A percentile compares a stretch with the other conserved stretches of the same genome.
These are phyloP conservation scores for Trichoderma semiorbis DNA, from an alignment of 2,329 filamentous ascomycete genomes.

Conservation along the genomic window DNA sequence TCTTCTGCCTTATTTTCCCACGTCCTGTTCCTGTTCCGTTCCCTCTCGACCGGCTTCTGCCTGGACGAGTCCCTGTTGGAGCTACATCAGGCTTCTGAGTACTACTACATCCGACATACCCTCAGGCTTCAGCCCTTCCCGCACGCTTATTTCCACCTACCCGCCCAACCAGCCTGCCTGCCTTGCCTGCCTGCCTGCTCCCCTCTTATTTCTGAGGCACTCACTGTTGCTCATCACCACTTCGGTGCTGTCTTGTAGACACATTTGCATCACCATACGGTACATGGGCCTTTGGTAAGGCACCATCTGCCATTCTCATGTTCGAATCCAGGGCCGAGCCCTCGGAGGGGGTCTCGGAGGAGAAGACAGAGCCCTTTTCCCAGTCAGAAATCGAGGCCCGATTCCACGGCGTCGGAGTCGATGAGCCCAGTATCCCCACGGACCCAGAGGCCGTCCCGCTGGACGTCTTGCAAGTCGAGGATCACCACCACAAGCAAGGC, in stretches of 20 bases:
- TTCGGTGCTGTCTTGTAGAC: slow-evolving; percentile 2
- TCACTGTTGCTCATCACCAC: background rate
- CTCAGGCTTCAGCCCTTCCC: background rate
- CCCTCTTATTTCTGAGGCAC: background rate
- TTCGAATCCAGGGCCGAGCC: slow-evolving; percentile 41
- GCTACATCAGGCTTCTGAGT: background rate
- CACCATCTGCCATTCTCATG: slow-evolving; percentile 35
- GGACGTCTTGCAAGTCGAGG: slow-evolving; percentile 50
- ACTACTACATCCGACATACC: background rate
- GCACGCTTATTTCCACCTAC: slow-evolving; percentile 1
- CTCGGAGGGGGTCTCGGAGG: slow-evolving; percentile 41
- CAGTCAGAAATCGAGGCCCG: slow-evolving; percentile 53
- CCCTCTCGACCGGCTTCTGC: slow-evolving; percentile 14
- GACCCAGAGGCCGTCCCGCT: slow-evolving; percentile 48
- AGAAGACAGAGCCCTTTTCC: slow-evolving; percentile 58
- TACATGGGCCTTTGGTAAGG: slow-evolving; percentile 27
- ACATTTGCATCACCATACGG: slow-evolving; percentile 1
- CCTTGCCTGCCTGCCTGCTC: background rate
- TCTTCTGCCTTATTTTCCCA: background rate
- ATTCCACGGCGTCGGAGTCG: slow-evolving; percentile 44
- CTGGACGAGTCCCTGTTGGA: slow-evolving; percentile 16
- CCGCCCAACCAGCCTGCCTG: slow-evolving; percentile 11
- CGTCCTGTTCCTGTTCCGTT: background rate
- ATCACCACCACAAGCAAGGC: slow-evolving; percentile 51
- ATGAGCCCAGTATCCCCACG: slow-evolving; percentile 38